Evolutionary conservation across 2,329 filamentous ascomycete genomes (phyloP), one percentile per base, ranked within the genome.

Genomic region (Hymenoscyphus infarciens): DNA sequence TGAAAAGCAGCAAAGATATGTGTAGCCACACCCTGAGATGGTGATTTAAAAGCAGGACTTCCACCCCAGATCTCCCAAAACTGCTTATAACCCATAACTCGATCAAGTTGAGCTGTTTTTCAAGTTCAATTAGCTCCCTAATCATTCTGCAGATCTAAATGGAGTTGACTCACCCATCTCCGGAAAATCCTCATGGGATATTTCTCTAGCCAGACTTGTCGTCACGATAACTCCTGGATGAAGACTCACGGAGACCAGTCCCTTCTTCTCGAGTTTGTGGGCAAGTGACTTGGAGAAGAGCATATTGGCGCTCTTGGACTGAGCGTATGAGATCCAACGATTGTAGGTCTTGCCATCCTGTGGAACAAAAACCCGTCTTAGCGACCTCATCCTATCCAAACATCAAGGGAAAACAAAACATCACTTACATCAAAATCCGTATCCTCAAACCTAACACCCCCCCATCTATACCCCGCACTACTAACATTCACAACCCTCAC

Each of bases 381-480:
- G 54, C 15, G 15, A 2, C 71, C 31, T 11, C 3, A 35, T 31
- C 33, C 6, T 6, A 3, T 5, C 2, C 33, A 35, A 35, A 2
- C 6, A 35, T 11, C 6, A 10, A 35, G 10, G 10, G 10, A 11
- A 35, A 2, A 4, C 33, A 35, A 35, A 35, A 8, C 3, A 29
- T 29, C 3, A 35, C 33, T 35, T 7, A 35, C 54, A 31, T 33
- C 68, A 39, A 62, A 62, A 55, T 62, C 52, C 25, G 3, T 27
- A 63, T 78, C 75, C 49, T 72, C 68, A 59, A 74, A 77, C 6
- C 73, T 63, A 13, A 78, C 58, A 5, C 73, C 74, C 3, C 69
- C 69, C 22, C 77, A 53, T 16, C 72, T 68, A 65, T 78, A 71
- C 2, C 74, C 75, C 33, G 75, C 69, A 63, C 76, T 78, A 58